These are phyloP conservation scores for Talaromyces sp. DNA, from an alignment of 2,329 filamentous ascomycete genomes.

Conservation along the genomic window DNA sequence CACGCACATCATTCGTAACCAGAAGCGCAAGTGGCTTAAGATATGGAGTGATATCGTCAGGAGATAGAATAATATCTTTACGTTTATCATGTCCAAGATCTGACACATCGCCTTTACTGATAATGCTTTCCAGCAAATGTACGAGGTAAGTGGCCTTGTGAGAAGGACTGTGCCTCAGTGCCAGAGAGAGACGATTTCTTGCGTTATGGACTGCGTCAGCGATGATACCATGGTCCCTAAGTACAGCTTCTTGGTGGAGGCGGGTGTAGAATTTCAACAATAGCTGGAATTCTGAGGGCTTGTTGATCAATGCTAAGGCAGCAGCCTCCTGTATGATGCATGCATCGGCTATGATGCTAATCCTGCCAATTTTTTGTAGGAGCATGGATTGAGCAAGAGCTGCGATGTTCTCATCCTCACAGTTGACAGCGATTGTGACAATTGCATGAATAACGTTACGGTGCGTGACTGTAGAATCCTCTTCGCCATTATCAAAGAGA, in stretches of 20 bases:
- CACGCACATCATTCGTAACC: slow-evolving; percentile 54
- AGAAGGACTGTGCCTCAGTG: slow-evolving; percentile 63
- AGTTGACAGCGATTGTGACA: slow-evolving; percentile 78
- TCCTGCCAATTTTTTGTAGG: slow-evolving; percentile 87
- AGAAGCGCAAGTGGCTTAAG: slow-evolving; percentile 83
- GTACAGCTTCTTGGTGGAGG: slow-evolving; percentile 68
- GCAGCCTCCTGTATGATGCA: slow-evolving; percentile 82
- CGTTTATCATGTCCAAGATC: slow-evolving; percentile 70
- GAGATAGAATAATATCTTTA: slow-evolving; percentile 75
- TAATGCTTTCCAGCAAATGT: slow-evolving; percentile 78
- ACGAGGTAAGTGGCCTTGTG: slow-evolving; percentile 80
- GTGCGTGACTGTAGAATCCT: slow-evolving; percentile 74
- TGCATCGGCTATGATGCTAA: slow-evolving; percentile 75
- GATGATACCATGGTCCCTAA: slow-evolving; percentile 64
- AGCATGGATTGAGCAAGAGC: slow-evolving; percentile 93
- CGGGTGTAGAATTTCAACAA: slow-evolving; percentile 79
- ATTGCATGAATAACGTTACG: slow-evolving; percentile 93
- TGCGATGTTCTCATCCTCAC: slow-evolving; percentile 85
- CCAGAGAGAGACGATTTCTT: slow-evolving; percentile 72
- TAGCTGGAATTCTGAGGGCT: slow-evolving; percentile 76
- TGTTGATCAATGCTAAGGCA: slow-evolving; percentile 70
- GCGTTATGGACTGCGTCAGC: slow-evolving; percentile 76
- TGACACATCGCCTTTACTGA: slow-evolving; percentile 84
- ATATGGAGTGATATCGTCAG: slow-evolving; percentile 82
- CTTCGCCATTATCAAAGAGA: slow-evolving; percentile 68